Percentiles rank a stretch among this genome's conserved stretches.
phyloP scores from a whole-genome alignment of 306 rosid species.

The Pachyrhizus erosus region DNA sequence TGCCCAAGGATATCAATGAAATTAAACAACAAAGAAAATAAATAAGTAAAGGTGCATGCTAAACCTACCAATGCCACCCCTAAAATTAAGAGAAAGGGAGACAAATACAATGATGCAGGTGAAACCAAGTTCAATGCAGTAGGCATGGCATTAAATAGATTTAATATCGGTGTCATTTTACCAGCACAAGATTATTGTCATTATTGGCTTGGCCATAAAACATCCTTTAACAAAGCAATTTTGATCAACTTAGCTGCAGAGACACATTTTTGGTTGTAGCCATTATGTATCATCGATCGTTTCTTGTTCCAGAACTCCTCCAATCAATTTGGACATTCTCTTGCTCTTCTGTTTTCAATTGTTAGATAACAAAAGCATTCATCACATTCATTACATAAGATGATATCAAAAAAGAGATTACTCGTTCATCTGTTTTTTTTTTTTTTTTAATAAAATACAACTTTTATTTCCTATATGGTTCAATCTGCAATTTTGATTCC shows the following conservation, averaged over 20 bases:
- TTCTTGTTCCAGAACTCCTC: not conserved
- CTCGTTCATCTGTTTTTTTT: not conserved
- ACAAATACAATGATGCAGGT: not conserved
- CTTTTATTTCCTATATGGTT: too few relatives aligned
- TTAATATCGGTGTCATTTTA: not conserved
- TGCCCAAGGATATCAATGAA: not conserved
- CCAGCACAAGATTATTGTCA: not conserved
- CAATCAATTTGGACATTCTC: not conserved
- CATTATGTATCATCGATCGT: too few relatives aligned
- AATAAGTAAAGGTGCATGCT: not conserved
- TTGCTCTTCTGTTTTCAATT: constrained; percentile 15
- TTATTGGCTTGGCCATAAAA: not conserved
- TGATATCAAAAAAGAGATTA: not conserved
- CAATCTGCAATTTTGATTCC: too few relatives aligned
- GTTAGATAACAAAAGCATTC: not conserved
- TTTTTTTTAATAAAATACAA: too few relatives aligned
- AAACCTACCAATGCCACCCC: not conserved
- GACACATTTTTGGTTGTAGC: not conserved
- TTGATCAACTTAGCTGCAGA: not conserved
- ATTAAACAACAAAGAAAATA: not conserved
- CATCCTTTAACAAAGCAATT: not conserved
- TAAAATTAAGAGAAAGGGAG: not conserved
- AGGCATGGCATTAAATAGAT: constrained; percentile 4
- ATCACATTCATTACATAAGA: not conserved
- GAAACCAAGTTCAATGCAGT: not conserved